Evolutionary conservation across 331 rosid genomes (phyloP).

Genomic region (Dryas integrifolia): DNA sequence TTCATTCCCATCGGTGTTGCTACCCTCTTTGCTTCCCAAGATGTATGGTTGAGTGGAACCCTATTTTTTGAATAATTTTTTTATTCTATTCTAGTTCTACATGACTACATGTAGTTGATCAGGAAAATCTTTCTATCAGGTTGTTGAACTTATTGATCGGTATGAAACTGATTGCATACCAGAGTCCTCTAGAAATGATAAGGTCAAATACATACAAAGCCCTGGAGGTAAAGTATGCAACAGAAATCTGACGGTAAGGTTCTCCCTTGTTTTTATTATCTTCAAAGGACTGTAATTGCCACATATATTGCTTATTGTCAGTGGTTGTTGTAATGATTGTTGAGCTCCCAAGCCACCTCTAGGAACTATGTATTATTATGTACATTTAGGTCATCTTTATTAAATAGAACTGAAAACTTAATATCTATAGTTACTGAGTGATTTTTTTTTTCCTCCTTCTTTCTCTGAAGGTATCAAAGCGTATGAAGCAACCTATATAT

Average conservation of each 20-base stretch:
- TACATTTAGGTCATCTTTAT: not conserved
- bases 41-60: constrained; percentile 45
- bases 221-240: constrained; percentile 43
- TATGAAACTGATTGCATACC: constrained; percentile 73
- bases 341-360: not conserved
- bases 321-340: not conserved
- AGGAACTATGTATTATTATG: not conserved
- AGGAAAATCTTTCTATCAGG: constrained; percentile 48
- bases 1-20: constrained; percentile 92
- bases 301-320: not conserved
- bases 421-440: not conserved
- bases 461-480: constrained; percentile 56
- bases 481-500: constrained; percentile 67
- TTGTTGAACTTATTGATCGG: constrained; percentile 68
- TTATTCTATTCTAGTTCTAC: constrained; percentile 16
- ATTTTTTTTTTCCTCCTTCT: constrained; percentile 19
- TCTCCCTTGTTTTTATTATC: not conserved
- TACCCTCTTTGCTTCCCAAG: constrained; percentile 77
- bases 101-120: constrained; percentile 33
- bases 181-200: constrained; percentile 4
- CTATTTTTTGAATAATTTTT: constrained; percentile 17
- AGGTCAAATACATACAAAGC: constrained; percentile 57
- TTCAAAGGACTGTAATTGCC: not conserved
- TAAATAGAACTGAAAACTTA: not conserved
- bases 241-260: constrained; percentile 44